phyloP scores from a whole-genome alignment of 805 yeast genomes.

The Saccharomycopsis lassenensis region DNA sequence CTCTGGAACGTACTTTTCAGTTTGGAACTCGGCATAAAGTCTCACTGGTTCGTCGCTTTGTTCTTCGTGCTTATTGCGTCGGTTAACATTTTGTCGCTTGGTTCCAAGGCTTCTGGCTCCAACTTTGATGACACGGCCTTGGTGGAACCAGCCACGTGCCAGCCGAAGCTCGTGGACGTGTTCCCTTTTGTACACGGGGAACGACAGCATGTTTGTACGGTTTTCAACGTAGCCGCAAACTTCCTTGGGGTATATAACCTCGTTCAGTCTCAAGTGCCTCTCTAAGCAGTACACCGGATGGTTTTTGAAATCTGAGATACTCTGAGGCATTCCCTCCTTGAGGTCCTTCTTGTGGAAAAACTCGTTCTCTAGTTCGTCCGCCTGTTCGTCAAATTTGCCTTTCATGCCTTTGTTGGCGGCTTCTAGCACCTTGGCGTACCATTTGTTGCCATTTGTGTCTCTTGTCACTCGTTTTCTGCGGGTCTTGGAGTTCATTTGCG shows the following conservation, averaged over 20 bases:
- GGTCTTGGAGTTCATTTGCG: slow-evolving; percentile 59
- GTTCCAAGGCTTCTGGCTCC: slow-evolving; percentile 59
- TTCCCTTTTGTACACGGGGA: slow-evolving; percentile 58
- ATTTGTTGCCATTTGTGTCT: slow-evolving; percentile 40
- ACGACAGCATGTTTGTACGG: slow-evolving; percentile 25
- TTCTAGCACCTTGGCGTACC: slow-evolving; percentile 46
- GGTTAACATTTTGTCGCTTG: slow-evolving; percentile 22
- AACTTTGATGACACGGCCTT: slow-evolving; percentile 62
- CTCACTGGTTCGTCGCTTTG: slow-evolving; percentile 34
- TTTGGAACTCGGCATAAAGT: slow-evolving; percentile 69
- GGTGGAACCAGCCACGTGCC: slow-evolving; percentile 77
- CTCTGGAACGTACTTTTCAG: slow-evolving; percentile 59
- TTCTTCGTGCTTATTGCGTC: slow-evolving; percentile 21
- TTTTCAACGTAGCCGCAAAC: slow-evolving; percentile 65
- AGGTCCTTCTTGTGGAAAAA: slow-evolving; percentile 53
- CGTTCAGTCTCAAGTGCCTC: slow-evolving; percentile 60
- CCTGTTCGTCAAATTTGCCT: slow-evolving; percentile 24
- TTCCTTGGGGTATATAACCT: slow-evolving; percentile 56
- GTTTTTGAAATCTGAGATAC: slow-evolving; percentile 66
- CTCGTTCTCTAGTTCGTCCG: slow-evolving; percentile 46
- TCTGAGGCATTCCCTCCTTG: slow-evolving; percentile 81
- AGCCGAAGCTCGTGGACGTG: slow-evolving; percentile 56
- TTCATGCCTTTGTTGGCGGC: slow-evolving; percentile 20
- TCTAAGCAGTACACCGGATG: slow-evolving; percentile 84
- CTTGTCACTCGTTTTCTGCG: slow-evolving; percentile 62